Conservation (phyloP, 1,139 yeast species). For the Hanseniaspora gamundiae region DNA sequence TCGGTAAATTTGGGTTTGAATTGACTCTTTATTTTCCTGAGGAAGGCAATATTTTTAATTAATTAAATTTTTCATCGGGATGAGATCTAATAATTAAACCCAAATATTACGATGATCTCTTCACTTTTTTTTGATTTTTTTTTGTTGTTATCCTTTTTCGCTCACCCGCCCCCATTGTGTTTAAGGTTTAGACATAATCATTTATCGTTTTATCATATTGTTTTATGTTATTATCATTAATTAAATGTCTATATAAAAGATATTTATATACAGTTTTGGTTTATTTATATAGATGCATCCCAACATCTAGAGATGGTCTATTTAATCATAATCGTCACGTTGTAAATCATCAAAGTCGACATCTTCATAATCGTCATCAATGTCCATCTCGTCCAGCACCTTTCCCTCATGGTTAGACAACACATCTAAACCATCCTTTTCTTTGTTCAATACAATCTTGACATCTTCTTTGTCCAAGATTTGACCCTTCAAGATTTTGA, state of each 20-base stretch:
- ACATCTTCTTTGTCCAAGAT: slow-evolving; percentile 80
- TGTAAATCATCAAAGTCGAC: slow-evolving; percentile 3
- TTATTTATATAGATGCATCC: too few species aligned
- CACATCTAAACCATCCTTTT: slow-evolving; percentile 66
- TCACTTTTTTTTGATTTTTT: neutral
- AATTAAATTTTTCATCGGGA: neutral
- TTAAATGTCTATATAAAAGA: neutral
- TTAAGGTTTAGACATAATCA: too few species aligned
- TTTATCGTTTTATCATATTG: neutral
- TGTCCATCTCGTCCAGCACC: slow-evolving; percentile 38
- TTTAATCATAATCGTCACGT: slow-evolving; percentile 3
- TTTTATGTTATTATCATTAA: neutral
- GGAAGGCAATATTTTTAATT: neutral
- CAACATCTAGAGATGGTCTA: neutral
- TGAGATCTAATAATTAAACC: neutral
- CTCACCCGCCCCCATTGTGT: too few species aligned
- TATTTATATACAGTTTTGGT: too few species aligned
- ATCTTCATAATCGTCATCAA: slow-evolving; percentile 29
- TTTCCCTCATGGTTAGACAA: slow-evolving; percentile 68
- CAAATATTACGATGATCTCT: neutral
- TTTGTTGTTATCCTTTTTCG: neutral
- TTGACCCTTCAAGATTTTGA: slow-evolving; percentile 78
- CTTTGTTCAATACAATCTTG: slow-evolving; percentile 40
- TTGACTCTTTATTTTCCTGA: neutral
- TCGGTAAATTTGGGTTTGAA: neutral